Percentiles rank a stretch among this genome's conserved stretches.
phyloP scores from a whole-genome alignment of 768 basidiomycete species.

The Hygrocybe coccinea region DNA sequence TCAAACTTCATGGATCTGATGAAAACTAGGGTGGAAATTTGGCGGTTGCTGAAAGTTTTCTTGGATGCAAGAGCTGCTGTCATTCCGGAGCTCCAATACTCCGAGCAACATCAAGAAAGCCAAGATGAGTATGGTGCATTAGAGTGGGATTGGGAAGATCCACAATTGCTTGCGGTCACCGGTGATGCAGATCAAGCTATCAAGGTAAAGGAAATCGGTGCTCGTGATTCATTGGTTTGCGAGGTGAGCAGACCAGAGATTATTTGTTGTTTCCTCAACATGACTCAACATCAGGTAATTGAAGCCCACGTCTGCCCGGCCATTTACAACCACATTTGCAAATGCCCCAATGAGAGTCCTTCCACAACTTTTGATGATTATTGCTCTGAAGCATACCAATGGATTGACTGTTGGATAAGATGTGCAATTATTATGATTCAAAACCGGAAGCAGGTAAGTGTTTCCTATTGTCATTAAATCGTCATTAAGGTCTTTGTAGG shows the following conservation, averaged over 20 bases:
- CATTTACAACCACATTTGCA: conserved; percentile 11
- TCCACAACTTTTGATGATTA: conserved; percentile 18
- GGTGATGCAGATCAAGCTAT: conserved; percentile 30
- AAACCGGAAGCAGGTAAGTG: conserved; percentile 23
- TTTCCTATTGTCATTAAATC: conserved; percentile 1
- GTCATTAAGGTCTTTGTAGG: conserved; percentile 29
- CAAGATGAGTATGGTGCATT: conserved; percentile 64
- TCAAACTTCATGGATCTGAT: conserved; percentile 21
- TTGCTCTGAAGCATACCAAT: conserved; percentile 41
- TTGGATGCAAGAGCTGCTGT: conserved; percentile 51
- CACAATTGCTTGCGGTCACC: conserved; percentile 51
- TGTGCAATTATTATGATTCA: conserved; percentile 58
- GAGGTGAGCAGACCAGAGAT: conserved; percentile 35
- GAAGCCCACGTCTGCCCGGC: conserved; percentile 34
- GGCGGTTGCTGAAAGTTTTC: conserved; percentile 55
- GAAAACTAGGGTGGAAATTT: conserved; percentile 50
- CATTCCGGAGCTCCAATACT: conserved; percentile 43
- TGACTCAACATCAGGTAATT: conserved; percentile 39
- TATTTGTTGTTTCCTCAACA: background rate
- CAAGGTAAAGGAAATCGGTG: conserved; percentile 26
- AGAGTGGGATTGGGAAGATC: conserved; percentile 58
- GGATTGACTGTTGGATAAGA: conserved; percentile 72
- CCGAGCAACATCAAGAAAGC: conserved; percentile 51
- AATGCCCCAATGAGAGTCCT: conserved; percentile 37
- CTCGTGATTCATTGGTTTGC: conserved; percentile 46